Base-by-base conservation (phyloP, 495 filamentous ascomycete genomes). In the Aspergillus indologenus region DNA sequence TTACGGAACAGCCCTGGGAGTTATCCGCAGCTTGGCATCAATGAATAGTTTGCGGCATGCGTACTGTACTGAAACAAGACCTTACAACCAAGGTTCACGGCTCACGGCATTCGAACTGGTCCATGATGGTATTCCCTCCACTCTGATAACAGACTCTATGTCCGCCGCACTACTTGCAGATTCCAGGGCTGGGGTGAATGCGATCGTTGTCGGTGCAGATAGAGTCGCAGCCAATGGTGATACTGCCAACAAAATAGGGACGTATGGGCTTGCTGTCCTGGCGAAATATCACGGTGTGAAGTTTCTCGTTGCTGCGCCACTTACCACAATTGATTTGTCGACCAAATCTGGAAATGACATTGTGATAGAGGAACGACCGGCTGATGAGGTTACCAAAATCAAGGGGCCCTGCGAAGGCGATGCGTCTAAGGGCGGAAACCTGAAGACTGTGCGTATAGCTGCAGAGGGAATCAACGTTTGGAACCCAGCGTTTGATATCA, bases 241-340 rank as follows among this genome's bases (percentile, higher is more conserved):
- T 74, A 98, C 94, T 2, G 94, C 94, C 46, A 98, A 98, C 72
- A 98, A 98, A 76, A 95, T 98, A 57, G 94, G 94, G 26, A 98
- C 94, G n/a, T 98, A 98, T 70, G 74, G 81, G 43, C 81, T 98
- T 26, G 92, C 94, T 12, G 89, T 96, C 3, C 79, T 94, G 24
- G 94, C 94, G 21, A 86, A 81, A 59, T 77, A 90, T 65, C 95
- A 98, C 68, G 89, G 87, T 18, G 81, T 97, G 51, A 97, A 94
- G 68, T 98, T 98, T 68, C 79, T 98, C 24, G 92, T 98, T 9
- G 94, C 95, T 5, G 94, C 94, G 2, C 94, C 94, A 12, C 88
- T 91, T 19, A 98, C 95, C 9, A 96, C 90, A 56, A 92, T 98
- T 65, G 94, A 98, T 68, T 75, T 96, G 57, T 76, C 82, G 17